phyloP scores from a whole-genome alignment of 176 grass and related monocot species.

The Carex cristatella region DNA sequence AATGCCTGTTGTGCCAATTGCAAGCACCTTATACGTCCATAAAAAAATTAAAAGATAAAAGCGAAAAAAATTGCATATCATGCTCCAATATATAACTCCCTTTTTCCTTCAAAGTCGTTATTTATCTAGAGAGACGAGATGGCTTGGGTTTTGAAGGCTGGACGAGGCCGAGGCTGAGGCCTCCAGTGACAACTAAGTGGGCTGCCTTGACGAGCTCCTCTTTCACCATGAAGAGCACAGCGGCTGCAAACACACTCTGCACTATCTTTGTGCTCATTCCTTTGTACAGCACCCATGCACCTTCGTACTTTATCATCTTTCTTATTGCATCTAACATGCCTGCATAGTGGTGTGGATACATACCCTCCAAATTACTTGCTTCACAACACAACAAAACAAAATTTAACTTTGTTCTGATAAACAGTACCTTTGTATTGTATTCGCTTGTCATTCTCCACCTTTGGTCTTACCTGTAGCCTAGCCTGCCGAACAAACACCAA shows the following conservation, averaged over 20 bases:
- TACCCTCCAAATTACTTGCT: background rate
- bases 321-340: conserved; percentile 84
- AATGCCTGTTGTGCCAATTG: background rate
- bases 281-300: conserved; percentile 64
- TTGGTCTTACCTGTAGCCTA: conserved; percentile 77
- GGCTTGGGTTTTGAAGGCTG: conserved; percentile 42
- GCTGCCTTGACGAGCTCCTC: conserved; percentile 87
- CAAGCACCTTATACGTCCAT: background rate
- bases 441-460: conserved; percentile 43
- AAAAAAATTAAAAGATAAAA: background rate
- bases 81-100: conserved; percentile 24
- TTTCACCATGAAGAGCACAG: conserved; percentile 95
- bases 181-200: conserved; percentile 64
- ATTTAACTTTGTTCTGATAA: background rate
- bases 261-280: conserved; percentile 98
- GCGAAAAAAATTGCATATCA: background rate
- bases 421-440: conserved; percentile 69
- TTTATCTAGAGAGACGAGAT: conserved; percentile 11
- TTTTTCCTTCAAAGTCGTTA: background rate
- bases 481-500: conserved; percentile 40
- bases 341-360: background rate
- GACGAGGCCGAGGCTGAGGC: conserved; percentile 36
- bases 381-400: background rate
- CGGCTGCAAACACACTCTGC: conserved; percentile 92
- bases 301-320: conserved; percentile 76